Evolutionary conservation across 192 early-diverging fungal genomes (phyloP).

Genomic region (Coemansia sp.): DNA sequence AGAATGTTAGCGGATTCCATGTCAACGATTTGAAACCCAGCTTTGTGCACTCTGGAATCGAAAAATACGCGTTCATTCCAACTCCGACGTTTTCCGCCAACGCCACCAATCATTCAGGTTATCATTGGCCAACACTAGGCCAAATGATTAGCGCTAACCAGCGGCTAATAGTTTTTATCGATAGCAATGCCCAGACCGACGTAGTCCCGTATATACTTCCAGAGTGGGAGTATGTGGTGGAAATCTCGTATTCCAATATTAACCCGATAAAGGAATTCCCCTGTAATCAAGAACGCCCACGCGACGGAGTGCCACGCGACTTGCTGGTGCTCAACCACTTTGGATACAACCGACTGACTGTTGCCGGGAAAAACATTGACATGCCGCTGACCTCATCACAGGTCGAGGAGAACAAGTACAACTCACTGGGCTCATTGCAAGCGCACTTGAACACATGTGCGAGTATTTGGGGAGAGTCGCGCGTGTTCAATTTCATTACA

Average conservation of each 20-base stretch:
- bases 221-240: constrained; percentile 49
- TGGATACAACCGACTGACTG: constrained; percentile 31
- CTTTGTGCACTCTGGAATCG: constrained; percentile 56
- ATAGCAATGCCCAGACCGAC: constrained; percentile 59
- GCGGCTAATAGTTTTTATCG: constrained; percentile 66
- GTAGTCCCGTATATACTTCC: constrained; percentile 52
- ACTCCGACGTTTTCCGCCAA: constrained; percentile 10
- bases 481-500: constrained; percentile 39
- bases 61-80: constrained; percentile 53
- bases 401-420: constrained; percentile 31
- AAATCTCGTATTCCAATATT: constrained; percentile 43
- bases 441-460: constrained; percentile 31
- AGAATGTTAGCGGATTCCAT: constrained; percentile 59
- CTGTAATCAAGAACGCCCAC: constrained; percentile 44
- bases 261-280: constrained; percentile 33
- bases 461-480: constrained; percentile 19
- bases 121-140: constrained; percentile 69
- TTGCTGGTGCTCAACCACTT: constrained; percentile 53
- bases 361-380: constrained; percentile 34
- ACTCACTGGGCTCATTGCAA: constrained; percentile 24
- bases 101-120: constrained; percentile 11
- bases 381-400: constrained; percentile 20
- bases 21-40: constrained; percentile 53
- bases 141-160: constrained; percentile 64
- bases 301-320: constrained; percentile 28